These are phyloP conservation scores for Samsoniella hepiali DNA, from an alignment of 2,329 filamentous ascomycete genomes.

Conservation along the genomic window DNA sequence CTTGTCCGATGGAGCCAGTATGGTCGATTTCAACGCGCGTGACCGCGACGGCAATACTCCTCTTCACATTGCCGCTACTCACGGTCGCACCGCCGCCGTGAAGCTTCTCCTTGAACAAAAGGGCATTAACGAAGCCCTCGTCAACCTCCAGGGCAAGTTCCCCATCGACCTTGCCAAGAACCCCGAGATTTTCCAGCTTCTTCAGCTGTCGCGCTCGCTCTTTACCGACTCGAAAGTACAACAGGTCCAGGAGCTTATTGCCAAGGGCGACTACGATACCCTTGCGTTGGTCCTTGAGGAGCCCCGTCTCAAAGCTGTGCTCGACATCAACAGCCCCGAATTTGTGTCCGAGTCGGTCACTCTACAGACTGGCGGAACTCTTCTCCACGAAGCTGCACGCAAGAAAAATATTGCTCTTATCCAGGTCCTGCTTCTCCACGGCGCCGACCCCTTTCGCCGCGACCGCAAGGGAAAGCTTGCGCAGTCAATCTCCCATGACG, in stretches of 20 bases:
- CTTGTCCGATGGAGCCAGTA: constrained; percentile 66
- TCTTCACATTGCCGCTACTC: constrained; percentile 78
- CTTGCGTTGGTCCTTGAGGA: constrained; percentile 82
- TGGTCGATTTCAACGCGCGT: constrained; percentile 79
- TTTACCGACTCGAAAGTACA: constrained; percentile 85
- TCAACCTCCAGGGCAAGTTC: constrained; percentile 80
- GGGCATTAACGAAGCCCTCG: constrained; percentile 81
- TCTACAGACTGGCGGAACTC: constrained; percentile 78
- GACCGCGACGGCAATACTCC: constrained; percentile 95
- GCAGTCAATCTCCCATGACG: constrained; percentile 94
- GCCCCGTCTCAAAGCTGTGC: constrained; percentile 74
- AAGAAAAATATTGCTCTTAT: constrained; percentile 85
- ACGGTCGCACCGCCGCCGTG: constrained; percentile 78
- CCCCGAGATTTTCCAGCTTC: constrained; percentile 91
- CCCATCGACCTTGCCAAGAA: constrained; percentile 86
- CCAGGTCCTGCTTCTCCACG: constrained; percentile 85
- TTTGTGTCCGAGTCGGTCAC: constrained; percentile 78
- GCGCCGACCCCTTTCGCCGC: constrained; percentile 90
- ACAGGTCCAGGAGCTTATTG: constrained; percentile 77
- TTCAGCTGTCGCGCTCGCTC: constrained; percentile 85
- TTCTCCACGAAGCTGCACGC: constrained; percentile 86
- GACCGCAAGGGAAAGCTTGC: constrained; percentile 94
- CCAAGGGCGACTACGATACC: constrained; percentile 67
- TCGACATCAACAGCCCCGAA: constrained; percentile 92
- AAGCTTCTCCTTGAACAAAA: constrained; percentile 78